Conservation (phyloP, 352 stramenopile species). For the Sclerospora graminicola region DNA sequence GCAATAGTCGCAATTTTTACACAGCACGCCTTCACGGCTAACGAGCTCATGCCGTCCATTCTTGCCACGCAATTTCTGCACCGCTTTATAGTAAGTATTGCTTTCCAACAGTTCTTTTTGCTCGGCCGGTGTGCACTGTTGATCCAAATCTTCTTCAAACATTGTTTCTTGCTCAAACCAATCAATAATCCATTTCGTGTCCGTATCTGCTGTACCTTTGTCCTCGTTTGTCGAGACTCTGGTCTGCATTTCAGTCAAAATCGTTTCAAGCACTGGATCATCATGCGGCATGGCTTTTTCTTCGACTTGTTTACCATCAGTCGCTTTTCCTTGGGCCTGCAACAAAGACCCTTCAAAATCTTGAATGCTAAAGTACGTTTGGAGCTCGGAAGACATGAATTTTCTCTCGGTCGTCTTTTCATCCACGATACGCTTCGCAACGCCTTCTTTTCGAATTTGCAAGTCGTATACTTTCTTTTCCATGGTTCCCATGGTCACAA, state of each 20-base stretch:
- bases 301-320: constrained; percentile 10
- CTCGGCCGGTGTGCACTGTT: constrained; percentile 57
- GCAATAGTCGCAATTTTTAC: constrained; percentile 50
- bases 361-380: constrained; percentile 80
- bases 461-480: constrained; percentile 90
- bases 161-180: constrained; percentile 87
- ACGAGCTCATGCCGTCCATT: constrained; percentile 19
- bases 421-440: constrained; percentile 85
- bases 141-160: constrained; percentile 83
- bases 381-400: constrained; percentile 69
- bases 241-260: constrained; percentile 33
- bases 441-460: constrained; percentile 84
- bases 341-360: constrained; percentile 69
- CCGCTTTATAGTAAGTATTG: constrained; percentile 60
- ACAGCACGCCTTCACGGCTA: constrained; percentile 36
- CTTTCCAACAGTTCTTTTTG: constrained; percentile 67
- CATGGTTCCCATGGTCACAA: constrained; percentile 88
- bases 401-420: constrained; percentile 76
- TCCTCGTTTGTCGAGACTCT: neutral
- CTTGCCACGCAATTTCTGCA: constrained; percentile 35
- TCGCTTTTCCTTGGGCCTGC: constrained; percentile 22
- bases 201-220: constrained; percentile 6
- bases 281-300: constrained; percentile 26
- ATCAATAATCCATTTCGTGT: constrained; percentile 51
- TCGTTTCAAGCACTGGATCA: constrained; percentile 39